A percentile compares a stretch with the other conserved stretches of the same genome.
These are phyloP conservation scores for Bauhinia variegata DNA, from an alignment of 306 rosid genomes.

Conservation along the genomic window DNA sequence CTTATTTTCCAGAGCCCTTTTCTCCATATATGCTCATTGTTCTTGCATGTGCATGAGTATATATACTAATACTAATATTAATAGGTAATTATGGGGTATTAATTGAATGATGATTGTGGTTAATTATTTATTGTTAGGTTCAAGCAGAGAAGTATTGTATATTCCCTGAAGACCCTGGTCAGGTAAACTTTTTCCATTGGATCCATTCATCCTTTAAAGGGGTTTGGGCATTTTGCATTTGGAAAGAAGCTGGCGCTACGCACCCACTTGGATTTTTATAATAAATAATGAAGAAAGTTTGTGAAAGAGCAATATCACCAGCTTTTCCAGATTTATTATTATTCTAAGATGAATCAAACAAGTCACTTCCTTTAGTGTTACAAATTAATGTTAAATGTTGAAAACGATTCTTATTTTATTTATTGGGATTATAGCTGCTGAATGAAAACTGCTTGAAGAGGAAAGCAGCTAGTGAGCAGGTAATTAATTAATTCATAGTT, in stretches of 20 bases:
- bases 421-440: constrained; percentile 52
- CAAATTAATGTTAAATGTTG: constrained; percentile 16
- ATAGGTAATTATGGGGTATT: constrained; percentile 45
- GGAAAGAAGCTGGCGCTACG: constrained; percentile 15
- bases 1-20: constrained; percentile 51
- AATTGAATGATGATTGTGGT: constrained; percentile 52
- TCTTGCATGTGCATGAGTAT: constrained; percentile 33
- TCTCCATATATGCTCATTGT: constrained; percentile 32
- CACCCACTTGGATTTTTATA: constrained; percentile 21
- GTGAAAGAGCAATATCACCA: constrained; percentile 33
- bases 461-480: constrained; percentile 63
- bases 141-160: constrained; percentile 86
- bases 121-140: constrained; percentile 57
- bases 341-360: constrained; percentile 20
- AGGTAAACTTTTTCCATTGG: constrained; percentile 71
- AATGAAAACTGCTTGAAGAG: constrained; percentile 81
- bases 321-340: constrained; percentile 40
- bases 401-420: constrained; percentile 28
- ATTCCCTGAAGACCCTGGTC: constrained; percentile 96
- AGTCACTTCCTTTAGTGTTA: not conserved
- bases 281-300: constrained; percentile 31
- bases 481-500: constrained; percentile 41
- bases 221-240: constrained; percentile 38
- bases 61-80: no score
- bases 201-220: constrained; percentile 44